Evolutionary conservation across 768 basidiomycete genomes (phyloP), one percentile per base, ranked within the genome.

Genomic region (Tulasnella sp.): DNA sequence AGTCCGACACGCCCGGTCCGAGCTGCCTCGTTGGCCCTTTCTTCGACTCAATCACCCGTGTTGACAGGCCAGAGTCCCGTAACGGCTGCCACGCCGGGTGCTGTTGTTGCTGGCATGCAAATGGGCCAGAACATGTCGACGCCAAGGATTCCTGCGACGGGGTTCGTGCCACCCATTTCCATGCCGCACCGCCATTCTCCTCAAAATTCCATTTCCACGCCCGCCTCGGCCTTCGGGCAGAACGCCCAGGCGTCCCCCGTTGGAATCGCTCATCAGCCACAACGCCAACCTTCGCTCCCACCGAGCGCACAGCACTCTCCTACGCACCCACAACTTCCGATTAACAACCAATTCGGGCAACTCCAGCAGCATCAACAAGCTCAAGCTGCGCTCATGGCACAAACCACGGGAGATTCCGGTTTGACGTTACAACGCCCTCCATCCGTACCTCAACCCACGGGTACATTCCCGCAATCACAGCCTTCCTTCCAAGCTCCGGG

Each of bases 161-260:
- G 76, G 21, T 62, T 74, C 73, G 73, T 74, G 24, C 73, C 36
- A 36, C 52, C 76, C 31, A 77, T 77, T 14, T 56, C 36, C 56
- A 52, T 62, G 48, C 76, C 48, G 58, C 76, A 77, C 34, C 76
- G 76, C 8, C 76, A 77, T 36, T 77, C 76, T 16, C 76, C 76
- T 7, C 76, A 77, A 52, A 77, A 77, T 68, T 68, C 62, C 62
- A 36, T 68, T 34, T 68, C 76, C 36, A n/a, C 31, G 31, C 36
- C 34, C 34, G n/a, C 34, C 38, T 77, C 46, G 48, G 52, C 24
- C 62, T 40, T 77, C 75, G 52, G 46, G 44, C 75, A 68, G 31
- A 68, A 68, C 75, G 4, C 76, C 18, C 75, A 76, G 18, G 36
- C 36, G 48, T 77, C 76, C 21, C 76, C 76, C 18, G 39, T 74